A percentile compares a stretch with the other conserved stretches of the same genome.
These are phyloP conservation scores for Carallia pectinifolia DNA, from an alignment of 345 rosid genomes.

Conservation along the genomic window DNA sequence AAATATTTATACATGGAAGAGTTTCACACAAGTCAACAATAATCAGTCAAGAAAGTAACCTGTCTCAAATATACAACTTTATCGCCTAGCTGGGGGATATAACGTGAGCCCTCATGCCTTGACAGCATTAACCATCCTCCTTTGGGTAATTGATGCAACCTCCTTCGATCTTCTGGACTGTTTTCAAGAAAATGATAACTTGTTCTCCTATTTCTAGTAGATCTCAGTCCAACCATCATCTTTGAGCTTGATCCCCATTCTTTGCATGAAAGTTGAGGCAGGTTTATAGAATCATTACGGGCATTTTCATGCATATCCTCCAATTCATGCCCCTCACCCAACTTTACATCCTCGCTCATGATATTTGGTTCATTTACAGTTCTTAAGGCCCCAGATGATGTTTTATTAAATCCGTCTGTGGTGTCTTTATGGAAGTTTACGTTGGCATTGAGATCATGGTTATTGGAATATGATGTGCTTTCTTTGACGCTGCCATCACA, in stretches of 20 bases:
- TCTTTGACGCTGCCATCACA: constrained; percentile 42
- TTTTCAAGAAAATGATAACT: constrained; percentile 56
- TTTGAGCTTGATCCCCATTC: constrained; percentile 71
- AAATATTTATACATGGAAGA: constrained; percentile 4
- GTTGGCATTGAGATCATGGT: constrained; percentile 32
- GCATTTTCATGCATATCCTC: constrained; percentile 28
- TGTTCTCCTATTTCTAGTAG: constrained; percentile 79
- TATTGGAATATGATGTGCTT: constrained; percentile 40
- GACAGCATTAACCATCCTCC: constrained; percentile 79
- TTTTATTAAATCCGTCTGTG: constrained; percentile 35
- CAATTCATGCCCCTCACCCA: constrained; percentile 34
- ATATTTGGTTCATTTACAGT: constrained; percentile 31
- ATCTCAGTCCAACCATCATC: constrained; percentile 63
- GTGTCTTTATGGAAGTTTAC: constrained; percentile 39
- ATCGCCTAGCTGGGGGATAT: constrained; percentile 93
- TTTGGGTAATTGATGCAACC: constrained; percentile 47
- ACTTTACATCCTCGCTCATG: constrained; percentile 15
- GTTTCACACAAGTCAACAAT: constrained; percentile 11
- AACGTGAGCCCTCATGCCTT: constrained; percentile 79
- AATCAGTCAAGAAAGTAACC: constrained; percentile 34
- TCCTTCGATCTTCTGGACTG: constrained; percentile 52
- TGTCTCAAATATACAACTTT: constrained; percentile 86
- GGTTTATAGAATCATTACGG: constrained; percentile 20
- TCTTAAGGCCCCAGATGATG: constrained; percentile 34
- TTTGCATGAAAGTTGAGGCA: constrained; percentile 47